phyloP scores from a whole-genome alignment of 2,329 filamentous ascomycete species.

The Thielaviopsis punctulata region DNA sequence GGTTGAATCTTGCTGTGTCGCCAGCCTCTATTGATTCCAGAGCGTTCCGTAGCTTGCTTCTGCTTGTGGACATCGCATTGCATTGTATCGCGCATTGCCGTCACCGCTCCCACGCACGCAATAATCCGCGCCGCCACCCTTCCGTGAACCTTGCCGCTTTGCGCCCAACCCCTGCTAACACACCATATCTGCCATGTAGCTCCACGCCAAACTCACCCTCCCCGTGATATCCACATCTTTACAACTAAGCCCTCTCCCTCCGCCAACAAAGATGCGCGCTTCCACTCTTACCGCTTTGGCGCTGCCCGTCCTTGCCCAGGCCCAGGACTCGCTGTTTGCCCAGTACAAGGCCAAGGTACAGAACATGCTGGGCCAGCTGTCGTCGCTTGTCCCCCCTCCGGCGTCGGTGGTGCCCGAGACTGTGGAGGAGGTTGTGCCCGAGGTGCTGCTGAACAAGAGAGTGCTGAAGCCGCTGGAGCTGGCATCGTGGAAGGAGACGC shows the following conservation, averaged over 20 bases:
- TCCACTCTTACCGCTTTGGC: constrained; percentile 33
- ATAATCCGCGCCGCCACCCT: no score
- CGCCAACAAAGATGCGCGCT: constrained; percentile 36
- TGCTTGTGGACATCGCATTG: no score
- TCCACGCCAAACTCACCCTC: background rate
- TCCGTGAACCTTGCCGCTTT: background rate
- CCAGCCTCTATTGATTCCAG: no score
- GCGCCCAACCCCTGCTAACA: background rate
- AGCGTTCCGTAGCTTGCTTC: no score
- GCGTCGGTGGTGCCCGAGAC: constrained; percentile 31
- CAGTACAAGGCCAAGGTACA: constrained; percentile 48
- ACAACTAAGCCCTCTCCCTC: background rate
- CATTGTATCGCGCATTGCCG: no score
- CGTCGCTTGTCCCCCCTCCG: constrained; percentile 21
- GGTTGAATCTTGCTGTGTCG: no score
- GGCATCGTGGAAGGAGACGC: constrained; percentile 52
- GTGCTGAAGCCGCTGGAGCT: constrained; percentile 39
- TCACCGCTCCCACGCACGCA: no score
- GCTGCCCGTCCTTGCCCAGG: constrained; percentile 37
- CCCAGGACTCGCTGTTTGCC: constrained; percentile 33
- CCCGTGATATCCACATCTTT: background rate
- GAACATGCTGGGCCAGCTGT: constrained; percentile 43
- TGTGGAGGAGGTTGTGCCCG: constrained; percentile 24
- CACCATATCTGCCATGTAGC: background rate
- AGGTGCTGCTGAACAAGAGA: constrained; percentile 21